These are phyloP conservation scores for Syncephalastrum contaminatum DNA, from an alignment of 371 early-diverging fungal species.

Conservation along the genomic window DNA sequence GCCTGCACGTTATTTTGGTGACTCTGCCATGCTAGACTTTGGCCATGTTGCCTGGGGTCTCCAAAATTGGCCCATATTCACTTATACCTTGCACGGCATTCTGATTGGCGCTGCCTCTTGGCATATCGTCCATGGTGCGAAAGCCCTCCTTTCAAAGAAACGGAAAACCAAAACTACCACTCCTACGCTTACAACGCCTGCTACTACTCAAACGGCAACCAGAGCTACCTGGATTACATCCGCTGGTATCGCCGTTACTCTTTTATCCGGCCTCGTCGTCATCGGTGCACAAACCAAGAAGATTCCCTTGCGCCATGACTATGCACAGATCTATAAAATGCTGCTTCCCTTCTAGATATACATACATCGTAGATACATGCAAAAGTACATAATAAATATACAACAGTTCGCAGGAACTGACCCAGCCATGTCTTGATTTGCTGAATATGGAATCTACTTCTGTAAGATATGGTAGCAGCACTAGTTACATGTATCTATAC, in stretches of 20 bases:
- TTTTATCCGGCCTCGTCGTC: slow-evolving; percentile 27
- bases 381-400: too few relatives aligned
- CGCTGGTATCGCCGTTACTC: slow-evolving; percentile 18
- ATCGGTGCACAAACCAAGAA: slow-evolving; percentile 33
- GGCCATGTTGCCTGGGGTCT: slow-evolving; percentile 42
- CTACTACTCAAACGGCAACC: too few relatives aligned
- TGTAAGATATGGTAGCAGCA: too few relatives aligned
- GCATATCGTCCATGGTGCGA: slow-evolving; percentile 34
- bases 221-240: slow-evolving; percentile 3
- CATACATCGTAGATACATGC: too few relatives aligned
- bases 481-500: too few relatives aligned
- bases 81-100: slow-evolving; percentile 30
- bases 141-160: slow-evolving; percentile 13
- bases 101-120: slow-evolving; percentile 28
- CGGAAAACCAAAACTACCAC: background rate
- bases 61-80: slow-evolving; percentile 38
- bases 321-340: slow-evolving; percentile 31
- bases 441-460: too few relatives aligned
- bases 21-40: slow-evolving; percentile 47
- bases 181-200: too few relatives aligned
- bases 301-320: slow-evolving; percentile 44
- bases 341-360: slow-evolving; percentile 7
- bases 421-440: too few relatives aligned
- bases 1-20: slow-evolving; percentile 40
- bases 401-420: too few relatives aligned